A percentile compares a stretch with the other conserved stretches of the same genome.
These are phyloP conservation scores for Alnus glutinosa DNA, from an alignment of 306 rosid genomes.

Conservation along the genomic window DNA sequence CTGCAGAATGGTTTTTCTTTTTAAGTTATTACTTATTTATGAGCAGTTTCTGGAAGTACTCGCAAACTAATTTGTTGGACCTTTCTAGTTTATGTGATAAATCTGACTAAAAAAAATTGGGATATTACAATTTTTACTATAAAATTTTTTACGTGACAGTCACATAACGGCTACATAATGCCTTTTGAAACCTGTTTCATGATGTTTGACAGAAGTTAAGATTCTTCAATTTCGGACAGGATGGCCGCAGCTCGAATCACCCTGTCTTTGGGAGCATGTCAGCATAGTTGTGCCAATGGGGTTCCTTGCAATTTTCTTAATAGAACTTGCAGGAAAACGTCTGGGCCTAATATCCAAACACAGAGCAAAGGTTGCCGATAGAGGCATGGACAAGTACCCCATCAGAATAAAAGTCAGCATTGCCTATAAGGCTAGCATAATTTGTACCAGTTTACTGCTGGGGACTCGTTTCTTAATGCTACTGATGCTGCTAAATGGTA, in stretches of 20 bases:
- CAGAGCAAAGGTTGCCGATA: constrained; percentile 34
- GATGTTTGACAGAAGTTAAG: constrained; percentile 38
- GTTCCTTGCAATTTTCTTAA: constrained; percentile 40
- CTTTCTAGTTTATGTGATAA: too few relatives aligned
- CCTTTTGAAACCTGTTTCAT: not conserved
- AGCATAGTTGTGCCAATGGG: constrained; percentile 54
- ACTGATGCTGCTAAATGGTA: constrained; percentile 43
- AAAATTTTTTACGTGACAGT: too few relatives aligned
- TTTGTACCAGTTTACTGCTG: constrained; percentile 49
- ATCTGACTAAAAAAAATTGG: too few relatives aligned
- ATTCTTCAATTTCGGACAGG: constrained; percentile 27
- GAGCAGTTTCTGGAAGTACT: too few relatives aligned
- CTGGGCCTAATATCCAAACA: constrained; percentile 29
- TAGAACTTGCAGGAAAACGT: constrained; percentile 34
- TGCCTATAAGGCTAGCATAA: constrained; percentile 51
- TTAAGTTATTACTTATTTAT: too few relatives aligned
- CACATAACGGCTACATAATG: too few relatives aligned
- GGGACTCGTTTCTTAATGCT: constrained; percentile 44
- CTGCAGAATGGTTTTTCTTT: too few relatives aligned
- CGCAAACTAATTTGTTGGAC: too few relatives aligned
- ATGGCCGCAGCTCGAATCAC: constrained; percentile 58
- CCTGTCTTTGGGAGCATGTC: constrained; percentile 73
- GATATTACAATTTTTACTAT: too few relatives aligned
- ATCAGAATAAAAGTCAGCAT: constrained; percentile 34
- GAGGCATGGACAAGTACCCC: constrained; percentile 32